Percentiles rank a stretch among this genome's conserved stretches.
These are phyloP conservation scores for Heterococcus sp. DNA, from an alignment of 108 stramenopile genomes.

Conservation along the genomic window DNA sequence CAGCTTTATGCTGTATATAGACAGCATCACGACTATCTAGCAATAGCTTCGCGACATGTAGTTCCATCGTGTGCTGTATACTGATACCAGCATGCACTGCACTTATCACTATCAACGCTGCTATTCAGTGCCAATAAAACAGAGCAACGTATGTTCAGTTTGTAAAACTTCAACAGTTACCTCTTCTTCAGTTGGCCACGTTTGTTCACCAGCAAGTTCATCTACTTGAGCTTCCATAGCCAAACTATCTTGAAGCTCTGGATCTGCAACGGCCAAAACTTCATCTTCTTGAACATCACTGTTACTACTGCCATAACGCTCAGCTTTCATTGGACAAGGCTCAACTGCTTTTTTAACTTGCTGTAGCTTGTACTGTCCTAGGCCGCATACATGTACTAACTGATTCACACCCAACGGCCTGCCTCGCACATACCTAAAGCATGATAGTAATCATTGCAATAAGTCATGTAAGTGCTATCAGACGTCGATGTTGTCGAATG, in stretches of 20 bases:
- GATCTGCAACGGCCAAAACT: conserved; percentile 25
- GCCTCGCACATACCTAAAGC: conserved; percentile 85
- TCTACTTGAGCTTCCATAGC: conserved; percentile 87
- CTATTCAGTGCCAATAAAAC: background rate
- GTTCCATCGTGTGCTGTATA: too few relatives aligned
- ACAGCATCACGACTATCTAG: too few relatives aligned
- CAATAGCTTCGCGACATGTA: too few relatives aligned
- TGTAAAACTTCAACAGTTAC: background rate
- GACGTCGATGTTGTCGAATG: background rate
- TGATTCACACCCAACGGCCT: conserved; percentile 76
- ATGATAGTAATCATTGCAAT: conserved; percentile 22
- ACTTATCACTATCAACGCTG: background rate
- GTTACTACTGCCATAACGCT: background rate
- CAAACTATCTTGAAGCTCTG: conserved; percentile 60
- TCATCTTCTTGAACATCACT: background rate
- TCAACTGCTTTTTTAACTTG: conserved; percentile 19
- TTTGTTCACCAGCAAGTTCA: conserved; percentile 93
- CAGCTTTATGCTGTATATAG: background rate
- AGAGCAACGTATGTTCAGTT: background rate
- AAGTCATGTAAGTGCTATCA: background rate
- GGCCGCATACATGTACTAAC: conserved; percentile 77
- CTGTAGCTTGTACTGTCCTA: conserved; percentile 79
- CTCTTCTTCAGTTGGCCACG: conserved; percentile 93
- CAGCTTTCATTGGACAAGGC: conserved; percentile 32
- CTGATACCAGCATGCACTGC: background rate